Evolutionary conservation across 768 basidiomycete species (phyloP).

Genomic region (Agrocybe chaxingu): DNA sequence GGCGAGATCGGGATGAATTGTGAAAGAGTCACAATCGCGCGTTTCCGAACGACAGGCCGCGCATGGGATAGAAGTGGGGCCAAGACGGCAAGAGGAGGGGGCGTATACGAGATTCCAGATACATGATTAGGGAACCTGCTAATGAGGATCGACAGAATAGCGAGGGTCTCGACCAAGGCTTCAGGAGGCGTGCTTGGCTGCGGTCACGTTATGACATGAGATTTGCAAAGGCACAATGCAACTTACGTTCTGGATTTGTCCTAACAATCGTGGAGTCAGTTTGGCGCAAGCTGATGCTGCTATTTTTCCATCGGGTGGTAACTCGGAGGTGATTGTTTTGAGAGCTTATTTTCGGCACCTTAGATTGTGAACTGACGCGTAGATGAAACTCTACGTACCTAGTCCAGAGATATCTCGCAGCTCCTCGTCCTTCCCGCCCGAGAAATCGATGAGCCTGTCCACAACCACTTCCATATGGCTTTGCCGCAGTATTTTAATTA

Average conservation of each 20-base stretch:
- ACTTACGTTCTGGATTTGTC: conserved; percentile 72
- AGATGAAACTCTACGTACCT: conserved; percentile 46
- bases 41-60: conserved; percentile 88
- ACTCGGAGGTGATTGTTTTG: conserved; percentile 91
- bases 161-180: conserved; percentile 77
- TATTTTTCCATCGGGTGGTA: conserved; percentile 80
- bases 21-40: conserved; percentile 82
- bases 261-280: conserved; percentile 79
- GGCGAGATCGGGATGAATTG: conserved; percentile 79
- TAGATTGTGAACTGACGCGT: background rate
- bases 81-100: conserved; percentile 63
- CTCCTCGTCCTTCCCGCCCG: conserved; percentile 86
- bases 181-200: conserved; percentile 73
- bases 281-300: conserved; percentile 78
- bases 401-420: conserved; percentile 91
- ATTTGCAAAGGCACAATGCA: background rate
- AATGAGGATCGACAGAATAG: conserved; percentile 86
- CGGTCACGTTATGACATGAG: background rate
- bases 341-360: conserved; percentile 52
- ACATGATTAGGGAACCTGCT: conserved; percentile 77
- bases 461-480: conserved; percentile 81
- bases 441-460: conserved; percentile 85
- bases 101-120: conserved; percentile 45
- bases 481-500: conserved; percentile 88
- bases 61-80: conserved; percentile 71